Evolutionary conservation across 2,329 filamentous ascomycete species (phyloP).

Genomic region (Diaporthe citrichinensis): DNA sequence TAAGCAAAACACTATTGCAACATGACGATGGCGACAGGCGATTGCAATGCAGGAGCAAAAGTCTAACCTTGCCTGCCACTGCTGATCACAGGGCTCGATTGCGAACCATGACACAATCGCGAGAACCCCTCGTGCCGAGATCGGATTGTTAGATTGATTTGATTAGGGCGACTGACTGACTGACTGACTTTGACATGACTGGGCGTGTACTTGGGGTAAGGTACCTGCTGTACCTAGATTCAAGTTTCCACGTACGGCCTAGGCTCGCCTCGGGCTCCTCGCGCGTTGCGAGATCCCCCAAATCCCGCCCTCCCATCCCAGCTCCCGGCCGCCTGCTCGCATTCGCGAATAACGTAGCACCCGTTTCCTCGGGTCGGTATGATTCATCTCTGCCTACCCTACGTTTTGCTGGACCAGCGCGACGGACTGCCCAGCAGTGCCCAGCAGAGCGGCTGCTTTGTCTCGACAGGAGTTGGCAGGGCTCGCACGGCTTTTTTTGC

Average conservation of each 20-base stretch:
- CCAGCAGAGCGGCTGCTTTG: constrained; percentile 7
- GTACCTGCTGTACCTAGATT: not conserved
- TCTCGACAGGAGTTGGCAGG: constrained; percentile 3
- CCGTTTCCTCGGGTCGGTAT: constrained; percentile 24
- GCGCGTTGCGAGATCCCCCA: not conserved
- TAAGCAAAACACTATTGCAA: not conserved
- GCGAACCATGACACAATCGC: constrained; percentile 23
- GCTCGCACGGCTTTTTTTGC: constrained; percentile 11
- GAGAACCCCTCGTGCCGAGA: constrained; percentile 13
- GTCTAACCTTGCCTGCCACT: constrained; percentile 23
- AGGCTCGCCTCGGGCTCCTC: constrained; percentile 26
- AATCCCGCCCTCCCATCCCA: not conserved
- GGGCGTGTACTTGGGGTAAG: constrained; percentile 5
- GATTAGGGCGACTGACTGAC: not conserved
- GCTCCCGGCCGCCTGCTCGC: constrained; percentile 14
- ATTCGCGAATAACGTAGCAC: constrained; percentile 20
- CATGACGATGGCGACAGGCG: not conserved
- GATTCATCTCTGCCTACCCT: constrained; percentile 19
- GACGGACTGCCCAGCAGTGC: not conserved
- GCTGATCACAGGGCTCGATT: constrained; percentile 16
- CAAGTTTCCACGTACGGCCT: constrained; percentile 6
- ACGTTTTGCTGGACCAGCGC: not conserved
- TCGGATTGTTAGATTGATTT: constrained; percentile 1
- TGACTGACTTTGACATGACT: constrained; percentile 7
- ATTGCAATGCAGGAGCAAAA: constrained; percentile 5